Evolutionary conservation across 208 protist species (phyloP), one percentile per base, ranked within the genome.

Genomic region (Trypanosoma avium): DNA sequence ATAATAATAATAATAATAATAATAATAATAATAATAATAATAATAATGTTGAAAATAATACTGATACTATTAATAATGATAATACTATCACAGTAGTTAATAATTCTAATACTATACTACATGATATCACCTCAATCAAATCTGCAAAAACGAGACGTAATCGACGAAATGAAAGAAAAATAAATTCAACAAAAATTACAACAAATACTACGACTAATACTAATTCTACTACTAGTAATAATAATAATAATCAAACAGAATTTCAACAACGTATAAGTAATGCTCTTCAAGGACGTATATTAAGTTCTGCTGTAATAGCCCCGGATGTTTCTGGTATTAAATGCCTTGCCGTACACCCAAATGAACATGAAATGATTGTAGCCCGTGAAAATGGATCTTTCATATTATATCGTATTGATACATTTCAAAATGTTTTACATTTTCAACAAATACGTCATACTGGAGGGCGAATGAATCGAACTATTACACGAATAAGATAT

Each of bases 381-480:
- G 90, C 81, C 12, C 84, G 86, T 4, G 90, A 95, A 68, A 84
- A 93, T 79, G 90, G 84, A 26, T 90, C 86, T 17, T 63, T 95
- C 6, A 64, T 89, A 47, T 73, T 81, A 26, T 93, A 89, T 63
- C 32, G 64, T 46, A 54, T 95, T 38, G 63, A 60, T 4, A 87
- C 73, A 50, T 86, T 86, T 54, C 84, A 93, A 59, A 91, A 91
- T 61, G 78, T 93, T 15, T 77, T 81, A 10, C 90, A 95, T 68
- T 93, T 95, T 62, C 72, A 75, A 26, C 78, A 61, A 56, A 65
- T 87, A 21, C 90, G 90, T 2, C 79, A 88, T 63, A 92, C 84
- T 19, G 90, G 86, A 21, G 90, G 90, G 19, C 74, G 82, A 29
- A 49, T 55, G 26, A 75, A 75, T 13, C 82, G 81, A 58, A 95